Conservation (phyloP, 345 rosid genomes). For the Diplotaxis tenuifolia region DNA sequence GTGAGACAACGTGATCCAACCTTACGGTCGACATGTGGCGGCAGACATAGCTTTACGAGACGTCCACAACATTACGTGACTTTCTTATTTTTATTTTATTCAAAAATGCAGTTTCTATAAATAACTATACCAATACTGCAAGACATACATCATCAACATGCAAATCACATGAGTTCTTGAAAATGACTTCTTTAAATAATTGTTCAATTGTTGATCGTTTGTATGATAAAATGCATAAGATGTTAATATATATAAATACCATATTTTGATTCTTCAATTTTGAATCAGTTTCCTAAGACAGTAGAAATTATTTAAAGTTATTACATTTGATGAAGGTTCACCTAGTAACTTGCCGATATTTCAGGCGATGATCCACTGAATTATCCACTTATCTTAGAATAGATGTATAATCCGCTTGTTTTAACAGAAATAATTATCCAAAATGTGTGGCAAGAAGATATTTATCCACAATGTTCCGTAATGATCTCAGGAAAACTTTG, state of each 20-base stretch:
- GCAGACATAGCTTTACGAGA: slow-evolving; percentile 33
- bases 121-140: background rate
- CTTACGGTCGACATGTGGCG: slow-evolving; percentile 22
- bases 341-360: slow-evolving; percentile 1
- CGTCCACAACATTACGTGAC: slow-evolving; percentile 36
- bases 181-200: background rate
- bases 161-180: background rate
- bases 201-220: background rate
- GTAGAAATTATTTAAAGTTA: background rate
- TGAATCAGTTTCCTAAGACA: background rate
- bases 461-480: slow-evolving; percentile 25
- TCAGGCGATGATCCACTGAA: slow-evolving; percentile 15
- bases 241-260: background rate
- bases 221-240: background rate
- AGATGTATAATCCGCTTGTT: slow-evolving; percentile 10
- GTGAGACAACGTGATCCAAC: slow-evolving; percentile 16
- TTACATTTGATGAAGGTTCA: background rate
- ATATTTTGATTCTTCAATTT: background rate
- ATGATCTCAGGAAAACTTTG: background rate
- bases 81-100: background rate
- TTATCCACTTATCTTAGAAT: slow-evolving; percentile 1
- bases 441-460: slow-evolving; percentile 12
- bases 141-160: background rate
- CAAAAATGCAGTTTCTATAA: background rate
- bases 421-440: background rate